A percentile compares a stretch with the other conserved stretches of the same genome.
phyloP scores from a whole-genome alignment of 345 rosid species.

The Durio zibethinus region DNA sequence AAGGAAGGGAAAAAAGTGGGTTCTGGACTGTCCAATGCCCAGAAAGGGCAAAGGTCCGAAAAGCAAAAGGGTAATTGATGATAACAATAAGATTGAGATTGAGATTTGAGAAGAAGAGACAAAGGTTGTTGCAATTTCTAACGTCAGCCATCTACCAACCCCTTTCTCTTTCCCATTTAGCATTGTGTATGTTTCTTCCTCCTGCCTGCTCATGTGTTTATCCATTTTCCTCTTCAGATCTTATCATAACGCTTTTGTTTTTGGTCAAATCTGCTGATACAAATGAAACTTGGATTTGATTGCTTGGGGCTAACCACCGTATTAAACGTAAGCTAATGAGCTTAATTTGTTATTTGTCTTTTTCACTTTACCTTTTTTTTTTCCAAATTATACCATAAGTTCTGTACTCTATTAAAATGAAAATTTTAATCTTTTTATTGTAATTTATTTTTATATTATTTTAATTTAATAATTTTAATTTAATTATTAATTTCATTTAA shows the following conservation, averaged over 20 bases:
- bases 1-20: background rate
- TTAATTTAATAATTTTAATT: too few species aligned
- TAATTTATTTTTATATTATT: too few species aligned
- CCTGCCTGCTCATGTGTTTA: background rate
- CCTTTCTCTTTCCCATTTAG: background rate
- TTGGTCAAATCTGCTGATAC: background rate
- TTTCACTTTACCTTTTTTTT: too few species aligned
- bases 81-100: background rate
- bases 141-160: constrained; percentile 18
- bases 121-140: constrained; percentile 6
- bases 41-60: too few species aligned
- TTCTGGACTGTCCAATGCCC: too few species aligned
- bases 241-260: background rate
- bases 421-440: too few species aligned
- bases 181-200: background rate
- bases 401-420: too few species aligned
- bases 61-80: constrained; percentile 2
- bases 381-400: too few species aligned
- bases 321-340: too few species aligned
- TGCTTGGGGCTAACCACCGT: too few species aligned
- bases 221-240: background rate
- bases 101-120: background rate
- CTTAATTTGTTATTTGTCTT: too few species aligned
- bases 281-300: background rate
- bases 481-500: too few species aligned